Percentiles rank a stretch among this genome's conserved stretches.
phyloP scores from a whole-genome alignment of 805 yeast genomes.

The Zygosaccharomyces pseudorouxii region DNA sequence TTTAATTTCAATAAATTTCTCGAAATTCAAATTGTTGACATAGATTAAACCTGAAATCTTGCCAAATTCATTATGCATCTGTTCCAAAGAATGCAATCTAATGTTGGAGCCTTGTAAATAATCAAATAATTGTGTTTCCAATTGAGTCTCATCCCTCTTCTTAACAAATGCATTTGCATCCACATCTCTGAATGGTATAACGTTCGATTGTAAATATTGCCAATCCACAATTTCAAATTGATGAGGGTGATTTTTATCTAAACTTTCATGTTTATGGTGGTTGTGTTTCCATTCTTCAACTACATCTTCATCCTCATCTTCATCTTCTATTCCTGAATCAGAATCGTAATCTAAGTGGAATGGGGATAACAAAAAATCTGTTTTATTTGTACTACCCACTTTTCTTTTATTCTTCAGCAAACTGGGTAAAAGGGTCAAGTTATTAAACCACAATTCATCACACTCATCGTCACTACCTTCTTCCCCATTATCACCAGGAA shows the following conservation, averaged over 20 bases:
- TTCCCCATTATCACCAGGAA: conserved; percentile 8
- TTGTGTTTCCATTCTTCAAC: conserved; percentile 7
- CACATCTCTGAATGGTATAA: conserved; percentile 7
- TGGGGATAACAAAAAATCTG: conserved; percentile 2
- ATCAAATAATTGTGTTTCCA: conserved; percentile 15
- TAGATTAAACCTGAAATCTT: conserved; percentile 27
- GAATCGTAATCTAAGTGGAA: conserved; percentile 22
- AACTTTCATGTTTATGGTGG: neutral
- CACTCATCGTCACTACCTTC: conserved; percentile 8
- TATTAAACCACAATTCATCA: conserved; percentile 21
- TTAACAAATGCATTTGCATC: conserved; percentile 10
- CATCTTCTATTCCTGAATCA: conserved; percentile 18
- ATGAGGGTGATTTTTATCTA: neutral
- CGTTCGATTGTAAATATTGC: conserved; percentile 11
- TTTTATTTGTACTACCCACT: neutral
- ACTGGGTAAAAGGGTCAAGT: conserved; percentile 10
- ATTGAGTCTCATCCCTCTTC: conserved; percentile 4
- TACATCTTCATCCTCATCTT: conserved; percentile 11
- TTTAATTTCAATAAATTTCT: conserved; percentile 33
- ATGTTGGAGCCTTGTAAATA: conserved; percentile 26
- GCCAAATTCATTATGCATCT: conserved; percentile 13
- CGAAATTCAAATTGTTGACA: conserved; percentile 33
- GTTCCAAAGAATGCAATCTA: conserved; percentile 21
- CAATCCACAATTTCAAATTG: conserved; percentile 14
- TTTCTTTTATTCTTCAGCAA: conserved; percentile 2